Percentiles rank a stretch among this genome's conserved stretches.
Conservation (phyloP, 202 grass and related monocot species). For the Musa balbisiana region DNA sequence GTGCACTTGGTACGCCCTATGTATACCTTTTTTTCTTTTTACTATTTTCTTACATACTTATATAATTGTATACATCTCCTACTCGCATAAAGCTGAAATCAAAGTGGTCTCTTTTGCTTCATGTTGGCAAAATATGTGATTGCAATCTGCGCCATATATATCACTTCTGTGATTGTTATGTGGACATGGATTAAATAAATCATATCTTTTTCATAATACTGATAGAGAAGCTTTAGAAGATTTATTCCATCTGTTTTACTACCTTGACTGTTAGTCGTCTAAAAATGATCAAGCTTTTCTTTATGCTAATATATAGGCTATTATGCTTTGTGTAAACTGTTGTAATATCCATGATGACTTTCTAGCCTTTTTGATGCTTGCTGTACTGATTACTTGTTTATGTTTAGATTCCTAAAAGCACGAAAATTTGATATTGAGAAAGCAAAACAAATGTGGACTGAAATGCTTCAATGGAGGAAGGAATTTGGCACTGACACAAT, state of each 20-base stretch:
- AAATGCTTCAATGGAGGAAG: conserved; percentile 93
- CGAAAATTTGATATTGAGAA: conserved; percentile 82
- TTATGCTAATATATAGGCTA: conserved; percentile 8
- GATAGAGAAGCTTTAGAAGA: not conserved
- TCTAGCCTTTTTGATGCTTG: not conserved
- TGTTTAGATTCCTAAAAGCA: conserved; percentile 75
- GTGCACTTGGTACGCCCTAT: too few species aligned
- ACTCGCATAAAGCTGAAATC: too few species aligned
- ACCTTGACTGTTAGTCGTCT: not conserved
- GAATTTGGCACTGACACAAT: conserved; percentile 71
- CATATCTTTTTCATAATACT: too few species aligned
- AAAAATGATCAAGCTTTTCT: not conserved
- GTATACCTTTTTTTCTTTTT: too few species aligned
- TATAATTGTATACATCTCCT: too few species aligned
- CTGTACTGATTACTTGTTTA: conserved; percentile 7
- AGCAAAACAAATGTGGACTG: conserved; percentile 91
- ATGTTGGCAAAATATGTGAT: too few species aligned
- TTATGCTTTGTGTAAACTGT: not conserved
- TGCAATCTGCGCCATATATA: too few species aligned
- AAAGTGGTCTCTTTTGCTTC: too few species aligned
- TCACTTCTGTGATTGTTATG: too few species aligned
- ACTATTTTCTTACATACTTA: too few species aligned
- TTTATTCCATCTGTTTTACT: not conserved
- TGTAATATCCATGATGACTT: not conserved
- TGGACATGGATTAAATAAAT: too few species aligned